phyloP scores from a whole-genome alignment of 805 yeast genomes.

The Candida patagonica region DNA sequence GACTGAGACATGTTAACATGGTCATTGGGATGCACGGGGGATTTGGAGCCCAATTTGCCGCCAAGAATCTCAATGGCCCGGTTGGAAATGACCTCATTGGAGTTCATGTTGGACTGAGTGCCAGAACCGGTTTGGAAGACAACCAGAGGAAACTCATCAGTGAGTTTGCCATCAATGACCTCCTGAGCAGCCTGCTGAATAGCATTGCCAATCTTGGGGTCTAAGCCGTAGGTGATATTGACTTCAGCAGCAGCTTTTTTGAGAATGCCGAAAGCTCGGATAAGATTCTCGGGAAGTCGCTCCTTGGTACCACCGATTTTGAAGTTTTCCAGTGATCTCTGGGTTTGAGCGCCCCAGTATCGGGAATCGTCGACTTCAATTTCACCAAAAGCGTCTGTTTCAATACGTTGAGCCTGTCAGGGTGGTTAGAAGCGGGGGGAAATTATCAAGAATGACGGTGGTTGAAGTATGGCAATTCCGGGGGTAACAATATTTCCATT shows the following conservation, averaged over 20 bases:
- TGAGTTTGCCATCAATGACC: conserved; percentile 83
- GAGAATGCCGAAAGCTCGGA: conserved; percentile 85
- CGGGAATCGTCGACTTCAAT: conserved; percentile 78
- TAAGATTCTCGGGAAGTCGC: conserved; percentile 82
- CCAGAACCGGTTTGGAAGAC: conserved; percentile 99
- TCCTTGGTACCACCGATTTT: conserved; percentile 92
- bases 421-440: no score
- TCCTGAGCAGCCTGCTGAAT: conserved; percentile 93
- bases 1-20: conserved; percentile 98
- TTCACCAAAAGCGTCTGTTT: conserved; percentile 95
- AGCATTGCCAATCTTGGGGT: conserved; percentile 73
- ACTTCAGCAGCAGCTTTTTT: conserved; percentile 93
- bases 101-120: conserved; percentile 98
- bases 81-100: conserved; percentile 97
- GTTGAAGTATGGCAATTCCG: no score
- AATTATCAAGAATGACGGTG: no score
- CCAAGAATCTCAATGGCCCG: conserved; percentile 95
- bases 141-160: conserved; percentile 93
- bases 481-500: no score
- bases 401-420: conserved; percentile 54
- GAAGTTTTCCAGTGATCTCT: conserved; percentile 84
- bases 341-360: conserved; percentile 98
- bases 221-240: conserved; percentile 76
- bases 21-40: conserved; percentile 96
- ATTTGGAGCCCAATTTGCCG: conserved; percentile 84